A percentile compares a stretch with the other conserved stretches of the same genome.
Evolutionary conservation across 2,329 filamentous ascomycete species (phyloP).

Genomic region (Aureobasidium subglaciale): DNA sequence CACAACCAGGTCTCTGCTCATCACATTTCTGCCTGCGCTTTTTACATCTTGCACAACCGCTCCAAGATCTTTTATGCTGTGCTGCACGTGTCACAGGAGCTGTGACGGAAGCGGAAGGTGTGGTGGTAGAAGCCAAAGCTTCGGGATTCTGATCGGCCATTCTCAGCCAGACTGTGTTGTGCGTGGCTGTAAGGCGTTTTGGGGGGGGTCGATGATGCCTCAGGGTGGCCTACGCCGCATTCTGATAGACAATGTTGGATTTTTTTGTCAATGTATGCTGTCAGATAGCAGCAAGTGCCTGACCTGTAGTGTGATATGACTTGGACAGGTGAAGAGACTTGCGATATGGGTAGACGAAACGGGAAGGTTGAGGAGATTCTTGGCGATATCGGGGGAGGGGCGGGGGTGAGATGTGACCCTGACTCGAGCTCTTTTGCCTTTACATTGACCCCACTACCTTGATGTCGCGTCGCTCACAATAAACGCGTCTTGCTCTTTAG

Average conservation of each 20-base stretch:
- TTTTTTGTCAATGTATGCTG: not conserved
- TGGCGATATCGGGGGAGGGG: not conserved
- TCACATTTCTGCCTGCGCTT: slow-evolving; percentile 16
- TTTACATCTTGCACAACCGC: slow-evolving; percentile 14
- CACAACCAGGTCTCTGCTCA: slow-evolving; percentile 11
- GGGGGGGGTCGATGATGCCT: not conserved
- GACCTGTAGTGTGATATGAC: not conserved
- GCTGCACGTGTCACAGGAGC: not conserved
- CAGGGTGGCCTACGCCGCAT: slow-evolving; percentile 9
- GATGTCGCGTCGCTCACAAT: not conserved
- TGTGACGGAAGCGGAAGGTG: not conserved
- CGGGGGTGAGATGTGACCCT: not conserved
- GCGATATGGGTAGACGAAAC: not conserved
- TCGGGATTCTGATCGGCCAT: slow-evolving; percentile 1
- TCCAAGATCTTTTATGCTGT: slow-evolving; percentile 11
- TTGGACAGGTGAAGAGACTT: not conserved
- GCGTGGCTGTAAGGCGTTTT: not conserved
- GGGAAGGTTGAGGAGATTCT: slow-evolving; percentile 11
- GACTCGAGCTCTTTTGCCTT: not conserved
- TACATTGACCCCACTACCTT: not conserved
- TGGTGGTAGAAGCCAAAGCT: not conserved
- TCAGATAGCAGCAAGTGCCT: not conserved
- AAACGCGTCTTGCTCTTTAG: not conserved
- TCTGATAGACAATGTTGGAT: too few relatives aligned
- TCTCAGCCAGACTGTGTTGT: not conserved